Evolutionary conservation across 2,329 filamentous ascomycete species (phyloP), one percentile per base, ranked within the genome.

Genomic region (Colletotrichum tofieldiae): DNA sequence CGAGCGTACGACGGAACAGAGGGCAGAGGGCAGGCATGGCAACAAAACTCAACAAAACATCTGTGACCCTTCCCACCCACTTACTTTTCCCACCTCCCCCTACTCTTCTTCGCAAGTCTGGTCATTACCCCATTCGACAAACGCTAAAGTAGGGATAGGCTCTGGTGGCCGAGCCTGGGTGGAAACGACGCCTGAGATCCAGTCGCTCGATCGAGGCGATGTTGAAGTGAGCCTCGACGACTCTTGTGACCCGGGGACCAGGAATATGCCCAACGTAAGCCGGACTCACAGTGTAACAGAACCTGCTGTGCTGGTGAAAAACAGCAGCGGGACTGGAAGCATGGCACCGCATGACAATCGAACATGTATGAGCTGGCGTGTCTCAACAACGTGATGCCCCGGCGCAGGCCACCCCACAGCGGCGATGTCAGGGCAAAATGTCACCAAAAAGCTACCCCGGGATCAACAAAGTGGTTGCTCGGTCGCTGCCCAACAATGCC

Each of bases 341-440:
- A 64, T 45, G 16, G 26, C 45, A 23, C 58, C 39, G 52, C 59
- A 69, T 69, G 65, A 72, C 29, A 45, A 29, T 11, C n/a, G 8
- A 49, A 7, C 7, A 49, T 39, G 59, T 32, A 20, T 62, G 59
- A 51, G 59, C 35, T 69, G 69, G 65, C 69, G 52, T 55, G 65
- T 60, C 65, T 72, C 65, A 69, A 68, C 59, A 59, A 26, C 59
- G 69, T 59, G 65, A 69, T 62, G 67, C 49, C n/a, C 63, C 56
- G 35, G 63, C 51, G n/a, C 26, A 62, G 35, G 16, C 20, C 41
- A 35, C 43, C 26, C 9, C 41, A 26, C 52, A 18, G 20, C 43
- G 47, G 29, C n/a, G n/a, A 45, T 51, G 29, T 18, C 52, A 54
- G 43, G 52, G 51, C n/a, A 58, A n/a, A 35, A 45, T 49, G 64